These are phyloP conservation scores for Hordeum pubiflorum DNA, from an alignment of 202 grass and related monocot species.

Conservation along the genomic window DNA sequence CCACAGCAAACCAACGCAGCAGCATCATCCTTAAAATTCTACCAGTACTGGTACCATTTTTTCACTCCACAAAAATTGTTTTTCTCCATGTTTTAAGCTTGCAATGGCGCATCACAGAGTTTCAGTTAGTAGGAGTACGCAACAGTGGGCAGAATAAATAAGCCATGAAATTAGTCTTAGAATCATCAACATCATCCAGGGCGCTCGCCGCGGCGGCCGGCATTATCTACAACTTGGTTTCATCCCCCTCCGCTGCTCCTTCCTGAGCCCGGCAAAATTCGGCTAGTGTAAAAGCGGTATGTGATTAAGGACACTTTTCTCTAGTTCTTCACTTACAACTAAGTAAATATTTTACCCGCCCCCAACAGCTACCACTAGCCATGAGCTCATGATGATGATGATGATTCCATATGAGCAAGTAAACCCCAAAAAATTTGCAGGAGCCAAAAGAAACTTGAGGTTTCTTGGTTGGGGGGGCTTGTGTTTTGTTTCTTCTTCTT, in stretches of 20 bases:
- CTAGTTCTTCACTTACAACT: background rate
- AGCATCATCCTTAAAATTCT: too few relatives aligned
- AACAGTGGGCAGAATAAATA: constrained; percentile 11
- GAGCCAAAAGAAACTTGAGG: too few relatives aligned
- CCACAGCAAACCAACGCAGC: too few relatives aligned
- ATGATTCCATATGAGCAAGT: background rate
- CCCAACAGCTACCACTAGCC: background rate
- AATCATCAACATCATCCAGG: constrained; percentile 32
- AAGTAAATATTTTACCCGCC: background rate
- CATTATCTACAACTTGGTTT: constrained; percentile 52
- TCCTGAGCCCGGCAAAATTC: background rate
- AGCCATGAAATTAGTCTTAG: constrained; percentile 32
- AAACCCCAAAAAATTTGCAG: background rate
- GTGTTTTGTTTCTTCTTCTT: background rate
- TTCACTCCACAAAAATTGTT: too few relatives aligned
- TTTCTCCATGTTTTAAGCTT: too few relatives aligned
- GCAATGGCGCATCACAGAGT: too few relatives aligned
- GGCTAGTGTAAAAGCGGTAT: background rate
- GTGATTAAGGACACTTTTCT: too few relatives aligned
- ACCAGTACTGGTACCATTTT: too few relatives aligned
- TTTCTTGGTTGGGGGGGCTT: background rate
- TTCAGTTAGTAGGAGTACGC: background rate
- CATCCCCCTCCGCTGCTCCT: background rate
- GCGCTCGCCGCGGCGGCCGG: background rate
- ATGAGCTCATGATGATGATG: background rate